Base-by-base conservation (phyloP, 139 green algal genomes). In the Chlamydomonas schloesseri region DNA sequence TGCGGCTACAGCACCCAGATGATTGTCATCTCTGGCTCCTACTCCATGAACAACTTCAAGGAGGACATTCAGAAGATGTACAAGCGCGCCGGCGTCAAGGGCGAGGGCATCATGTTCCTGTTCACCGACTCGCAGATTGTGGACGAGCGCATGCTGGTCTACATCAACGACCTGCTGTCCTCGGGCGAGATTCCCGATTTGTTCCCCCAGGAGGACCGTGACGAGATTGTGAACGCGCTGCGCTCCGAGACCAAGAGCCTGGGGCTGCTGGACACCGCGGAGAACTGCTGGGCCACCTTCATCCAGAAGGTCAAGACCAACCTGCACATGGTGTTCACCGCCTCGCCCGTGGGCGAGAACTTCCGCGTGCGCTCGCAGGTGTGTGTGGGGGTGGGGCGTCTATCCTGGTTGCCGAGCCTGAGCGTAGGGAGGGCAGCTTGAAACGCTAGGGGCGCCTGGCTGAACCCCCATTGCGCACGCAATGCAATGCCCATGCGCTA, bases 21-120 rank as follows among this genome's bases (percentile, higher is more conserved):
- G 20, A 97, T 98, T 53, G 95, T 98, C 77, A 98, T 98, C 90
- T 95, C 88, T 28, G 94, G 94, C 79, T 94, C 91, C 82, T 98
- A 98, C 88, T 92, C 86, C 50, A 90, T 95, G 74, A 95, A 93
- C 86, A 97, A 95, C 89, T 97, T 98, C 91, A 93, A 93, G 74
- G 96, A 98, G 87, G 96, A 98, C 87, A 88, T 98, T 53, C 93
- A 97, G 91, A 96, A 96, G 90, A 97, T 98, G 96, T 97, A 96
- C 95, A 94, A 94, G 87, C 90, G 93, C 21, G 89, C 96, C 0
- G 96, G 95, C 21, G 69, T 97, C 47, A 97, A 98, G 91, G 94
- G 95, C 55, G 95, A 97, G 87, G 96, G 95, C 84, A 88, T 98
- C 83, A 90, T 96, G 85, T 97, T 97, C 89, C 90, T 98, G n/a